phyloP scores from a whole-genome alignment of 1,284 basidiomycete species.

The Fomes fomentarius region DNA sequence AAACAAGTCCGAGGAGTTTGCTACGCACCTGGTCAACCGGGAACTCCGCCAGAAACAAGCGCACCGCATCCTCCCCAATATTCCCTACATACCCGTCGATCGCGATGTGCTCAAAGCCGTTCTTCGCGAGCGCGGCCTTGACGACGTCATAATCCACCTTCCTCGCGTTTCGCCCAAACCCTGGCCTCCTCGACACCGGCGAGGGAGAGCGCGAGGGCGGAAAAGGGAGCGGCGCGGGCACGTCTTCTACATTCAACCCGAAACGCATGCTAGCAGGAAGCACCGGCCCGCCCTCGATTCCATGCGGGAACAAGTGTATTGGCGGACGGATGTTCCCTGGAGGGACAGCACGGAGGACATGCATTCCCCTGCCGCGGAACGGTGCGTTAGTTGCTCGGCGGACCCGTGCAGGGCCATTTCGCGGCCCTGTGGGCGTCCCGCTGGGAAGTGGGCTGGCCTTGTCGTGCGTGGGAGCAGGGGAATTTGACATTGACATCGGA shows the following conservation, averaged over 20 bases:
- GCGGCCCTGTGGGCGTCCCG: slow-evolving; percentile 23
- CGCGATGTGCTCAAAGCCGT: slow-evolving; percentile 66
- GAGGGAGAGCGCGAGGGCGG: slow-evolving; percentile 50
- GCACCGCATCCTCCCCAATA: slow-evolving; percentile 67
- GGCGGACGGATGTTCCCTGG: slow-evolving; percentile 21
- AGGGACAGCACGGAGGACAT: slow-evolving; percentile 20
- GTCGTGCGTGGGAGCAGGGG: slow-evolving; percentile 14
- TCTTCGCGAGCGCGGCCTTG: slow-evolving; percentile 58
- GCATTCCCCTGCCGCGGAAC: slow-evolving; percentile 30
- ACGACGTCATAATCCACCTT: slow-evolving; percentile 48
- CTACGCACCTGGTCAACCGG: slow-evolving; percentile 64
- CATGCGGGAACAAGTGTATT: slow-evolving; percentile 25
- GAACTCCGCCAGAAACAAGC: slow-evolving; percentile 62
- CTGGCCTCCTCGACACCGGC: slow-evolving; percentile 44
- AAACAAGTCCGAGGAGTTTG: background rate
- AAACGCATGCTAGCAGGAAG: slow-evolving; percentile 20
- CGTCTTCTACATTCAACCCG: slow-evolving; percentile 17
- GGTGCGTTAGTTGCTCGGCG: slow-evolving; percentile 30
- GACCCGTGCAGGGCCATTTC: slow-evolving; percentile 21
- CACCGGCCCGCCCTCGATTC: slow-evolving; percentile 18
- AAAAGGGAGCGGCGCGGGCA: slow-evolving; percentile 19
- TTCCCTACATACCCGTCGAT: slow-evolving; percentile 54
- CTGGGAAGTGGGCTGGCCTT: slow-evolving; percentile 17
- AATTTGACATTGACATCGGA: slow-evolving; percentile 13
- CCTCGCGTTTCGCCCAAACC: slow-evolving; percentile 35